Base-by-base conservation (phyloP, 306 rosid genomes). In the Carpinus viminea region DNA sequence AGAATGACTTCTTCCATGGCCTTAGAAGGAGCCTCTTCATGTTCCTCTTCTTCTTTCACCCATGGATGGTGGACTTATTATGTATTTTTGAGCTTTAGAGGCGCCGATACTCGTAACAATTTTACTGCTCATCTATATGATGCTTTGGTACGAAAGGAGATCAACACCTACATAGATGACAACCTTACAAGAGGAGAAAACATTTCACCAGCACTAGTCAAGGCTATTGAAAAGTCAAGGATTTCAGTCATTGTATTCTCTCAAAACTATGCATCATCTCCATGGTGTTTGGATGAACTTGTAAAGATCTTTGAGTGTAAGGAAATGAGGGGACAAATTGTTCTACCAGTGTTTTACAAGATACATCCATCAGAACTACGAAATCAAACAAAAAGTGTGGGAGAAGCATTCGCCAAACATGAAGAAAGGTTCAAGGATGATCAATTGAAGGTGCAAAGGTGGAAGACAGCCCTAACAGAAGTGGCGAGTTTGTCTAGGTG, bases 81-180 rank as follows among this genome's bases (percentile, higher is more conserved):
- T 10, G 78, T 75, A 28, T 79, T 83, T 18, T 18, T 83, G 18
- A 83, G 78, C 36, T 83, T 83, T 34, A 48, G 78, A 48, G 52
- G 52, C 52, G 3, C 0, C 0, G 52, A 48, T 48, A 48, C 13
- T 48, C 52, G 52, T 15, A 1, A 10, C 4, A 48, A 48, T 1
- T 48, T 48, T 48, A 48, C 1, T 2, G 52, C 52, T 4, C 52
- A 48, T 12, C 52, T 48, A 11, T 10, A 10, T 11, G 52, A 10
- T 2, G 52, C 52, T 48, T 11, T 48, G 15, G 2, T 0, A 10
- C 52, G 0, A 48, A 48, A 48, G 4, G 52, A 13, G 5, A 48
- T 48, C 52, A n/a, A 83, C 3, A 48, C 52, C 52, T 48, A 48
- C 52, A 48, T 48, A 48, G 52, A 48, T 48, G 3, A 11, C 12